These are phyloP conservation scores for Marvania coccoides DNA, from an alignment of 139 green algal genomes.

Conservation along the genomic window DNA sequence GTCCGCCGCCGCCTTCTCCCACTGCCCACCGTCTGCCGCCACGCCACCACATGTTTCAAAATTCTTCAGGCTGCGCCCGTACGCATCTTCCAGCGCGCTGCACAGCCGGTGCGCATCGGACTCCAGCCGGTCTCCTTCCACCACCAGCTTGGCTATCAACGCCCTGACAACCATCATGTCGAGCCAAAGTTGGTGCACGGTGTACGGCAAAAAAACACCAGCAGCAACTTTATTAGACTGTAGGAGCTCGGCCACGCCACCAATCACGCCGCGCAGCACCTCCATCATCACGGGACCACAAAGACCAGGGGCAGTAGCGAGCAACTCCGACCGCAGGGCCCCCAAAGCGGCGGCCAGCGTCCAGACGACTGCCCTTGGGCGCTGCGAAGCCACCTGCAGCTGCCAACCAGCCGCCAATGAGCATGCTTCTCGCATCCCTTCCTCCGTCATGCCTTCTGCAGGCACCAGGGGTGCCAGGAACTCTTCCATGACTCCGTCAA, in stretches of 20 bases:
- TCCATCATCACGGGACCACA: background rate
- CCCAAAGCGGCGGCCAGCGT: background rate
- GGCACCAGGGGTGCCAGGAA: background rate
- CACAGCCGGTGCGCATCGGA: background rate
- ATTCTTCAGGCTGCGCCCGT: background rate
- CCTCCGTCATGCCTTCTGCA: background rate
- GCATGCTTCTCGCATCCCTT: background rate
- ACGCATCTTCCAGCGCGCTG: background rate
- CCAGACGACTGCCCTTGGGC: background rate
- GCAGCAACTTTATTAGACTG: background rate
- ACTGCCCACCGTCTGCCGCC: background rate
- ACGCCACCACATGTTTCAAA: background rate
- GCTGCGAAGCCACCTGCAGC: background rate
- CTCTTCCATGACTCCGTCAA: background rate
- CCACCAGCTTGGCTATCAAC: background rate
- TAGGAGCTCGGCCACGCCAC: background rate
- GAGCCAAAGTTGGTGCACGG: conserved; percentile 1
- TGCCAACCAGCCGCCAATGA: background rate
- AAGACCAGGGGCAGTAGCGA: background rate
- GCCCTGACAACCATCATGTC: background rate
- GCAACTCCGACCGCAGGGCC: background rate
- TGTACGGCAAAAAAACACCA: background rate
- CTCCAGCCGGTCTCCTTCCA: background rate
- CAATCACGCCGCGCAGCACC: background rate
- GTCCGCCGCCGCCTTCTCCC: background rate